Evolutionary conservation across 306 rosid genomes (phyloP).

Genomic region (Medicago ruthenica): DNA sequence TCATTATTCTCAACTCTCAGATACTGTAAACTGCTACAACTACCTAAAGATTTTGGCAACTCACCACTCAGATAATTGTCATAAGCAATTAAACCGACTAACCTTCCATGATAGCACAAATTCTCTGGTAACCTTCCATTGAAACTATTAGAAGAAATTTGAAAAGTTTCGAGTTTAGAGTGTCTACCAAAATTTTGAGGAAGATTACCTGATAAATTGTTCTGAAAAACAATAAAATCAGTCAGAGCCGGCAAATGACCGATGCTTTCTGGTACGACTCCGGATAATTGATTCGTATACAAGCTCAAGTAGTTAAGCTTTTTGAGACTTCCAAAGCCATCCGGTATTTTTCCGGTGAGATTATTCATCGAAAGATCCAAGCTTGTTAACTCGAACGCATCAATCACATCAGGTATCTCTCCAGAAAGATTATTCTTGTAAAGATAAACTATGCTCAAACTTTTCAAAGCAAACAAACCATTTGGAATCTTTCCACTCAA

Average conservation of each 20-base stretch:
- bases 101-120: constrained; percentile 36
- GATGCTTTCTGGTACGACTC: constrained; percentile 38
- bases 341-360: constrained; percentile 45
- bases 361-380: constrained; percentile 36
- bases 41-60: constrained; percentile 45
- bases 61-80: constrained; percentile 40
- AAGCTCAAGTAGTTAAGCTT: constrained; percentile 18
- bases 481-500: constrained; percentile 41
- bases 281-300: constrained; percentile 33
- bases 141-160: constrained; percentile 53
- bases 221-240: constrained; percentile 39
- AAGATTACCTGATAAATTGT: constrained; percentile 64
- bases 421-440: constrained; percentile 28
- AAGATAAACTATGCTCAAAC: constrained; percentile 38
- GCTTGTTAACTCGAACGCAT: constrained; percentile 26
- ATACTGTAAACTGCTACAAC: constrained; percentile 31
- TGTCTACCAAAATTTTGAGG: constrained; percentile 63
- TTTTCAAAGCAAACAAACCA: constrained; percentile 40
- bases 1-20: constrained; percentile 35
- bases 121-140: constrained; percentile 60
- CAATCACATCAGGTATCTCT: constrained; percentile 43
- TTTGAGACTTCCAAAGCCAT: constrained; percentile 35
- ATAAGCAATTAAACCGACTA: constrained; percentile 38
- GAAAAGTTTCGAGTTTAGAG: constrained; percentile 47
- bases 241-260: constrained; percentile 11